Base-by-base conservation (phyloP, 805 yeast species). In the Saturnispora mendoncae region DNA sequence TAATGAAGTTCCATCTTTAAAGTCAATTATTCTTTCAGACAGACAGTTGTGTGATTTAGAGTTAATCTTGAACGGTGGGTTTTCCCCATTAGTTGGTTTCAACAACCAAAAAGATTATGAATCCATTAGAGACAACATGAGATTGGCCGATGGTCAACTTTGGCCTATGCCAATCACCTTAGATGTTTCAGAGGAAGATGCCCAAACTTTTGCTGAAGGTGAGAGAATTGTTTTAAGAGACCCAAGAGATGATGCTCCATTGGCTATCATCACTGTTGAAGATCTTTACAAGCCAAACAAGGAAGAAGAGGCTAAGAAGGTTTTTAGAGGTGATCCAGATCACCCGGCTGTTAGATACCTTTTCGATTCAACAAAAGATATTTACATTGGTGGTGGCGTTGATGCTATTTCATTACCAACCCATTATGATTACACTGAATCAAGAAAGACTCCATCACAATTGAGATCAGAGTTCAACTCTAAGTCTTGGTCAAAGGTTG, bases 241-340 rank as follows among this genome's bases (percentile, higher is more conserved):
- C 60, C 84, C 84, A 61, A 72, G 92, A 56, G 88, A 84, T 60
- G 84, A 79, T 51, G 65, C 73, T 41, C 76, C 85, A 1, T 68
- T 88, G 53, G 96, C 97, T 21, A 76, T 88, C 51, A 66, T 88
- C 56, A 81, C 94, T 9, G 68, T 88, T 19, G 77, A 71, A 44
- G 92, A 87, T 48, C 74, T 84, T 26, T 88, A 82, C 69, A 69
- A 69, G 53, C 96, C 95, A 51, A 71, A 88, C 64, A 90, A 90
- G 69, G 56, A 66, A 43, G 58, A 60, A 15, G 97, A 88, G 68
- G 96, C 96, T 40, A 63, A 75, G 51, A 72, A 80, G 58, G 97
- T 87, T 23, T 90, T 86, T 67, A 78, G 97, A 61, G 97, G 97
- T 47, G 97, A 90, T 61, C 88, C 94, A 34, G 97, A 90, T 62